Evolutionary conservation across 805 yeast species (phyloP), one percentile per base, ranked within the genome.

Genomic region (Pichia membranifaciens): DNA sequence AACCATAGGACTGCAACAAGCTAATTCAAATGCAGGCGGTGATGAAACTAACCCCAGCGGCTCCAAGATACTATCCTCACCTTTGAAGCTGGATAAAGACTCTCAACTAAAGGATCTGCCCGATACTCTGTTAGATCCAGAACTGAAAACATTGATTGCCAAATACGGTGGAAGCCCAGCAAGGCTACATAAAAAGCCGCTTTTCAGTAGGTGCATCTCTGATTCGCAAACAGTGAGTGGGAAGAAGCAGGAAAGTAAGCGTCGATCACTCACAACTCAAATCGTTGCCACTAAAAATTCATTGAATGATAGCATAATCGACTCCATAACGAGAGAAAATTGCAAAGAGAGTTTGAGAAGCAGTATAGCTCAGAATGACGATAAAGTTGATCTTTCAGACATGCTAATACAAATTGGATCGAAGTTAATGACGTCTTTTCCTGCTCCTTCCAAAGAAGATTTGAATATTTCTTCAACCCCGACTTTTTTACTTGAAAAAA

Each of bases 61-160:
- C 13, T 17, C 36, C 8, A 35, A 37, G 15, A 36, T 69, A 8
- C 69, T 72, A 1, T 72, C 77, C 3, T 74, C 79, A 4, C 79
- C 79, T 0, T 54, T 74, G 38, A 65, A 59, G 47, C 63, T 60
- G 21, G 23, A 25, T 6, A 38, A 22, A 16, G 40, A 32, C 40
- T 34, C 39, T 13, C 38, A 35, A 33, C 7, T 28, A 1, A 44
- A 36, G 20, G 58, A 57, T 16, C 15, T 54, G 1, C 45, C 57
- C 2, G 53, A 51, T 8, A 56, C 56, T 25, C 43, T 61, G 6
- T 38, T 66, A 39, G 64, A 60, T 36, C 68, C 68, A 1, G 54
- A 54, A 16, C 25, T 66, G 33, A 56, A 58, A 44, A 47, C 48
- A 21, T 59, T 75, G 49, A 54, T 75, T 16, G 59, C 62, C 6